phyloP scores from a whole-genome alignment of 768 basidiomycete species.

The Auriscalpium orientale region DNA sequence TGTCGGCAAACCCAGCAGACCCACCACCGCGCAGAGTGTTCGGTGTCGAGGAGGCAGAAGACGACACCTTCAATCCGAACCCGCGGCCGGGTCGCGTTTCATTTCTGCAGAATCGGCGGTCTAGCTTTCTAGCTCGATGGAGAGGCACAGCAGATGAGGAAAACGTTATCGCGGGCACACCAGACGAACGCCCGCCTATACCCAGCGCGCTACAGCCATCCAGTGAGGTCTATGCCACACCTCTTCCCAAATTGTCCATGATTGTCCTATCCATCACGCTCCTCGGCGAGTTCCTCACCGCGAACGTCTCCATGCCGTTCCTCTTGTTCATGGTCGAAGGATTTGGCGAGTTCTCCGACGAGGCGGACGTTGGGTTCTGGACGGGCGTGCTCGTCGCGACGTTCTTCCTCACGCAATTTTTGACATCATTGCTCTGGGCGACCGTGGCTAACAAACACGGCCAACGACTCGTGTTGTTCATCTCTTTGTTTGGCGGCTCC shows the following conservation, averaged over 20 bases:
- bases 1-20: background rate
- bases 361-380: constrained; percentile 84
- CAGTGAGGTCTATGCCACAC: constrained; percentile 66
- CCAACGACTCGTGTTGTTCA: constrained; percentile 71
- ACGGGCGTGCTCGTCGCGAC: constrained; percentile 79
- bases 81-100: background rate
- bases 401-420: constrained; percentile 93
- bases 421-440: constrained; percentile 93
- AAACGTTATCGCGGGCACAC: constrained; percentile 7
- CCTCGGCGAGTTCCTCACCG: constrained; percentile 91
- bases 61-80: background rate
- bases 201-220: constrained; percentile 62
- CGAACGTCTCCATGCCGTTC: constrained; percentile 90
- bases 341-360: constrained; percentile 63
- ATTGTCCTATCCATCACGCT: constrained; percentile 88
- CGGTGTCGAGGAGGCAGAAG: constrained; percentile 3
- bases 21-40: constrained; percentile 3
- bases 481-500: constrained; percentile 82
- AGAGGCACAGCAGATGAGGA: background rate
- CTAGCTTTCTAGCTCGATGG: background rate
- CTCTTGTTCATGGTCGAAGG: constrained; percentile 94
- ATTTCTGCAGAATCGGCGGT: background rate
- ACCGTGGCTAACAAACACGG: constrained; percentile 94
- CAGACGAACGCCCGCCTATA: constrained; percentile 47
- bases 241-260: constrained; percentile 83